Conservation (phyloP, 2,329 filamentous ascomycete species). For the Colletotrichum limetticola region DNA sequence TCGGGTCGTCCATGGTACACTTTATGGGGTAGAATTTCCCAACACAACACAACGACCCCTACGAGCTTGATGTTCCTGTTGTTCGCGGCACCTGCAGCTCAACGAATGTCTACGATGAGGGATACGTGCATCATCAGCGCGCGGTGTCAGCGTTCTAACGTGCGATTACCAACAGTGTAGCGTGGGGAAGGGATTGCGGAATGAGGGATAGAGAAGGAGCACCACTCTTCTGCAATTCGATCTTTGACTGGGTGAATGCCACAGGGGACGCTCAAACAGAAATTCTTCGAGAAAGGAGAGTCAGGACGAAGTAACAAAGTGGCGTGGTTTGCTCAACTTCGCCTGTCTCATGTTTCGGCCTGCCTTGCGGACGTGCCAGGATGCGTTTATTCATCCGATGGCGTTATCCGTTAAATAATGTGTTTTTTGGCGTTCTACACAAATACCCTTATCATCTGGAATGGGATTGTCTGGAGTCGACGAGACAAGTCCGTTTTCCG, state of each 20-base stretch:
- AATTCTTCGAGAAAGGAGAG: neutral
- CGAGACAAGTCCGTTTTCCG: slow-evolving; percentile 22
- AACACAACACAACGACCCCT: slow-evolving; percentile 12
- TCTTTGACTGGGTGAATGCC: slow-evolving; percentile 2
- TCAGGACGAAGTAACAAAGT: neutral
- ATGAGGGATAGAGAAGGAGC: neutral
- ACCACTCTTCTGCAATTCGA: neutral
- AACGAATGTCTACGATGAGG: slow-evolving; percentile 5
- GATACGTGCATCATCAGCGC: neutral
- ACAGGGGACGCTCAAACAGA: neutral
- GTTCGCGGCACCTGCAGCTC: slow-evolving; percentile 18
- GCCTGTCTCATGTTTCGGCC: neutral
- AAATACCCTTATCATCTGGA: slow-evolving; percentile 6
- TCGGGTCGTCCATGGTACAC: neutral
- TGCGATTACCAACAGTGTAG: slow-evolving; percentile 10
- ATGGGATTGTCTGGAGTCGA: slow-evolving; percentile 14
- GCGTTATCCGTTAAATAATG: neutral
- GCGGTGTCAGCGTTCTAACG: neutral
- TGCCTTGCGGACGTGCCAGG: slow-evolving; percentile 2
- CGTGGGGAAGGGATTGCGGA: slow-evolving; percentile 11
- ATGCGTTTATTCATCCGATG: slow-evolving; percentile 8
- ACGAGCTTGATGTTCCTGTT: slow-evolving; percentile 8
- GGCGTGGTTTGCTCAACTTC: slow-evolving; percentile 2
- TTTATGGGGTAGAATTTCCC: neutral
- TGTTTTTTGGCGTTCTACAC: slow-evolving; percentile 11